Percentiles rank a stretch among this genome's conserved stretches.
These are phyloP conservation scores for Micractinium sp. DNA, from an alignment of 139 green algal genomes.

Conservation along the genomic window DNA sequence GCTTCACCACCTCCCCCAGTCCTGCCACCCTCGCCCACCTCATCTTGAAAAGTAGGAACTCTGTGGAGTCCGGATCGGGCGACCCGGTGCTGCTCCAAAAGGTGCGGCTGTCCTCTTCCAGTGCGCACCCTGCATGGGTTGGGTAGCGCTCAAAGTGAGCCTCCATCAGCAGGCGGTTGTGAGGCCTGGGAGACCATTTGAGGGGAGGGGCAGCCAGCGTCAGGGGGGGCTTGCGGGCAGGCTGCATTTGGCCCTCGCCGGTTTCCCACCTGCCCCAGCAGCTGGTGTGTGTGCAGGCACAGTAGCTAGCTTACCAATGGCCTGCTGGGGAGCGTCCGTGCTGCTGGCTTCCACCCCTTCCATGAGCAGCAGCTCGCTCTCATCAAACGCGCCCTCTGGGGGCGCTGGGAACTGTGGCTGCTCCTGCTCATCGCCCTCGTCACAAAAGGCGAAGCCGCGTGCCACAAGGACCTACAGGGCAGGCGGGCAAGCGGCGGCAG, in stretches of 20 bases:
- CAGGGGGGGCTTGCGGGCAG: too few species aligned
- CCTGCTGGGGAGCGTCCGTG: conserved; percentile 13
- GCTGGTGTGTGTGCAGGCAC: neutral
- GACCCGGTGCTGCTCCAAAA: conserved; percentile 39
- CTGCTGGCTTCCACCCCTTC: conserved; percentile 20
- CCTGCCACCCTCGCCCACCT: neutral
- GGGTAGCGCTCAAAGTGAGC: too few species aligned
- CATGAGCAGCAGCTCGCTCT: conserved; percentile 1
- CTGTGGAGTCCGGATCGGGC: neutral
- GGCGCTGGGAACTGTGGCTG: conserved; percentile 5
- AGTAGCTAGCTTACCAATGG: neutral
- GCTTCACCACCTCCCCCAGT: neutral
- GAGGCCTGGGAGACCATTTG: neutral
- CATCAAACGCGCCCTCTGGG: neutral
- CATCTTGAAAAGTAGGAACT: conserved; percentile 32
- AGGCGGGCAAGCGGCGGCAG: neutral
- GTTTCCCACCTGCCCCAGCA: neutral
- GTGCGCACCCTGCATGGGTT: neutral
- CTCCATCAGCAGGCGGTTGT: too few species aligned
- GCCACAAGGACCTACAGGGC: conserved; percentile 9
- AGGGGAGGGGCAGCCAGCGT: neutral
- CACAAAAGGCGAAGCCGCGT: conserved; percentile 13
- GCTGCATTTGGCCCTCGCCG: neutral
- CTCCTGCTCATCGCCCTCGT: conserved; percentile 23
- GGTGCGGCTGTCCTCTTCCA: neutral